Conservation (phyloP, 1,284 basidiomycete species). For the Lentinus polychrous region DNA sequence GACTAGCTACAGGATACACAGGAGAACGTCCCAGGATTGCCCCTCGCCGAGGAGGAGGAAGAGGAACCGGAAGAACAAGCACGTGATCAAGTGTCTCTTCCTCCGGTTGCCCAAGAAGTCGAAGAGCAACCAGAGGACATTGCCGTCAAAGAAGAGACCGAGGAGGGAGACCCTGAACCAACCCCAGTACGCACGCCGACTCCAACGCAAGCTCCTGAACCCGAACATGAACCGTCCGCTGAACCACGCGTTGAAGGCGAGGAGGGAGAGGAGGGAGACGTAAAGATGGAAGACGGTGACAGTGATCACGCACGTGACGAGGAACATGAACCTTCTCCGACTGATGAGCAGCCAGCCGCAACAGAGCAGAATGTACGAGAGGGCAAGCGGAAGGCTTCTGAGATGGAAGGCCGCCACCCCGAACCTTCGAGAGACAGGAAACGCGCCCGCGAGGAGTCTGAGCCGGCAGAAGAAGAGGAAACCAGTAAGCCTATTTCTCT, state of each 20-base stretch:
- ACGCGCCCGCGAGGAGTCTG: conserved; percentile 60
- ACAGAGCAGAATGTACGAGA: neutral
- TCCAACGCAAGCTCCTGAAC: neutral
- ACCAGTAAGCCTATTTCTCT: conserved; percentile 31
- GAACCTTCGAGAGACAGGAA: conserved; percentile 56
- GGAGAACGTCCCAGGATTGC: too few species aligned
- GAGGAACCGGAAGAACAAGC: conserved; percentile 6
- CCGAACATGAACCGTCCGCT: neutral
- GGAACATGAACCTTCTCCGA: neutral
- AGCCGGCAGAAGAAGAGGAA: conserved; percentile 60
- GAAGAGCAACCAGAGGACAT: conserved; percentile 1
- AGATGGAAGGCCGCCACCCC: conserved; percentile 37
- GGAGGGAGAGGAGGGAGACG: neutral
- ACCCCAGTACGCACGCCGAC: neutral
- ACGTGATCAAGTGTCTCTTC: neutral
- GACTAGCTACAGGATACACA: too few species aligned
- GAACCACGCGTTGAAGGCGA: neutral
- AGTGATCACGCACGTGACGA: neutral
- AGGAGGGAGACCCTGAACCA: neutral
- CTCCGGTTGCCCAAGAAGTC: neutral
- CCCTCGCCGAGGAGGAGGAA: conserved; percentile 9
- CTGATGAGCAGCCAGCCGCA: neutral
- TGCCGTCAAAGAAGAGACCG: neutral
- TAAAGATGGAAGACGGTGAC: neutral
- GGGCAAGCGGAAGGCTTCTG: conserved; percentile 68